A percentile compares a stretch with the other conserved stretches of the same genome.
Conservation (phyloP, 2,329 filamentous ascomycete genomes). For the Rhynchosporium graminicola region DNA sequence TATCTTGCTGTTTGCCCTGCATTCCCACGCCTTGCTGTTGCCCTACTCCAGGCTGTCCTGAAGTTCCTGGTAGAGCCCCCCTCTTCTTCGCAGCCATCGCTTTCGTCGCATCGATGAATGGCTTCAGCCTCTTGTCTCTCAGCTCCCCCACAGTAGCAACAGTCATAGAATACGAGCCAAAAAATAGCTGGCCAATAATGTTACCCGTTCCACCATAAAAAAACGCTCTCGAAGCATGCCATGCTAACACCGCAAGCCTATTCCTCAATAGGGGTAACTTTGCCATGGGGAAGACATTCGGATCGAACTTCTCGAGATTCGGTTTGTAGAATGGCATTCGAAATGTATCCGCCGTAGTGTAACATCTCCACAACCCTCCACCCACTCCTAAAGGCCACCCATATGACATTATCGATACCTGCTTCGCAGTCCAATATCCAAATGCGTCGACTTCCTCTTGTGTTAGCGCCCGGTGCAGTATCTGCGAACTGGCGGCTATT, state of each 20-base stretch:
- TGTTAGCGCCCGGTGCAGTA: slow-evolving; percentile 30
- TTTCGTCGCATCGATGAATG: slow-evolving; percentile 23
- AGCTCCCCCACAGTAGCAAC: slow-evolving; percentile 33
- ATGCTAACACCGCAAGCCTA: slow-evolving; percentile 23
- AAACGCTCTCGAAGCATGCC: slow-evolving; percentile 32
- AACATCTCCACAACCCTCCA: slow-evolving; percentile 34
- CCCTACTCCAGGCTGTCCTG: slow-evolving; percentile 10
- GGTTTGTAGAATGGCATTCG: slow-evolving; percentile 39
- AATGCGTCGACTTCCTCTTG: slow-evolving; percentile 37
- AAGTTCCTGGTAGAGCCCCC: slow-evolving; percentile 14
- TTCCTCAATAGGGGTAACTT: slow-evolving; percentile 25
- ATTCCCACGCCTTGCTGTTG: slow-evolving; percentile 12
- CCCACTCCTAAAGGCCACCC: slow-evolving; percentile 29
- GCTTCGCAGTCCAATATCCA: slow-evolving; percentile 35
- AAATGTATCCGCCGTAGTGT: slow-evolving; percentile 29
- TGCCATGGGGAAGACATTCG: slow-evolving; percentile 25
- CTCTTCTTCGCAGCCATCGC: slow-evolving; percentile 16
- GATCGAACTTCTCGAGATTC: slow-evolving; percentile 33
- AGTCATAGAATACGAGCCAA: slow-evolving; percentile 34
- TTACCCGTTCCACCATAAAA: slow-evolving; percentile 33
- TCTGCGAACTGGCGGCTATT: slow-evolving; percentile 10
- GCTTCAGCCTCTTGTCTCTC: slow-evolving; percentile 36
- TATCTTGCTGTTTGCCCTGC: slow-evolving; percentile 9
- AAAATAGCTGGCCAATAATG: slow-evolving; percentile 28
- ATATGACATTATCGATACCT: slow-evolving; percentile 35